Evolutionary conservation across 1,139 yeast genomes (phyloP).

Genomic region (Pneumocystis sp.): DNA sequence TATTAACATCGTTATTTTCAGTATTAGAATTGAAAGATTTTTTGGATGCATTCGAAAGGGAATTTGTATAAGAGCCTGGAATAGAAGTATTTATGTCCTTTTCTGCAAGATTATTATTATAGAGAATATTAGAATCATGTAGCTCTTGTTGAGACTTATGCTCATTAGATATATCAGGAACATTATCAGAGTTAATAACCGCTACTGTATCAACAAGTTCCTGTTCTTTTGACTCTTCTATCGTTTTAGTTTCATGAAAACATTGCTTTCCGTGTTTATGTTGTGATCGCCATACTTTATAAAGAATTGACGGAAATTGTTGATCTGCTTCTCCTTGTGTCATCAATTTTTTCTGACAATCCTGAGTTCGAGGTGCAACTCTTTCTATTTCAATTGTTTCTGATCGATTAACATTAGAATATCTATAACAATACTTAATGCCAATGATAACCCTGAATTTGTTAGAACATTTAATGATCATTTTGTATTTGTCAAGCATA

Average conservation of each 20-base stretch:
- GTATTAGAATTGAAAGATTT: background rate
- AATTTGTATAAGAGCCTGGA: background rate
- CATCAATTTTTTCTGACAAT: slow-evolving; percentile 23
- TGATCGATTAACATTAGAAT: slow-evolving; percentile 17
- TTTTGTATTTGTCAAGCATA: background rate
- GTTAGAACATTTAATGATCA: background rate
- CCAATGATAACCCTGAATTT: slow-evolving; percentile 20
- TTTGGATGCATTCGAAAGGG: background rate
- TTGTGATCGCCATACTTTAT: slow-evolving; percentile 23
- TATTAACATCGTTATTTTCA: background rate
- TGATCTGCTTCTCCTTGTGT: slow-evolving; percentile 48
- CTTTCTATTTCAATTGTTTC: slow-evolving; percentile 11
- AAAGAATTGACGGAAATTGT: slow-evolving; percentile 50
- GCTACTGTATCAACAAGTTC: background rate
- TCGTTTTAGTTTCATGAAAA: slow-evolving; percentile 13
- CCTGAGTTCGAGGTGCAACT: background rate
- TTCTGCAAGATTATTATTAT: background rate
- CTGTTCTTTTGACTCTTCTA: background rate
- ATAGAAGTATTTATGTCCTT: background rate
- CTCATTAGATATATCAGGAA: too few species aligned
- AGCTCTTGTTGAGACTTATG: background rate
- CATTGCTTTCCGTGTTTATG: slow-evolving; percentile 10
- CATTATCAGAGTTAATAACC: background rate
- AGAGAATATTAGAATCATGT: background rate
- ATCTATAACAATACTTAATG: slow-evolving; percentile 24